Evolutionary conservation across 2,329 filamentous ascomycete genomes (phyloP).

Genomic region (Pestalotiopsis sp.): DNA sequence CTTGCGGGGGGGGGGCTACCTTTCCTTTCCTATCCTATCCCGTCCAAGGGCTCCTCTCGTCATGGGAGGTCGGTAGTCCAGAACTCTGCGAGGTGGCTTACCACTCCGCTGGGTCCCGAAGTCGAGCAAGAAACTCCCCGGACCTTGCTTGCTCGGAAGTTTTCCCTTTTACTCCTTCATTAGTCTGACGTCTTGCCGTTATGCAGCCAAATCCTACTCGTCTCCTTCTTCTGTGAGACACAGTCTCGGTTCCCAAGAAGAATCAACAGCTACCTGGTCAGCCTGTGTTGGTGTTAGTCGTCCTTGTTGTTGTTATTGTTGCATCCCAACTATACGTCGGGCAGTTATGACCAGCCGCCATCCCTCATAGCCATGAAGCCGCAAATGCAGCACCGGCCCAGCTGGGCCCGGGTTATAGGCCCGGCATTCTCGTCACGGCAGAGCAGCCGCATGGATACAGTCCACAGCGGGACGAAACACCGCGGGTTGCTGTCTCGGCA

Average conservation of each 20-base stretch:
- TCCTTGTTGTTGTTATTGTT: background rate
- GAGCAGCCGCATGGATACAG: background rate
- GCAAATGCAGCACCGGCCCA: background rate
- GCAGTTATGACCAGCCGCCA: constrained; percentile 6
- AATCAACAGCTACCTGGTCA: background rate
- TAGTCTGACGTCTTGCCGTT: background rate
- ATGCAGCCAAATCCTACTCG: background rate
- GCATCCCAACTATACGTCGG: background rate
- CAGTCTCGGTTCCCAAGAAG: background rate
- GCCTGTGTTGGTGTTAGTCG: background rate
- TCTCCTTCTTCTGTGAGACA: background rate
- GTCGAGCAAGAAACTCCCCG: background rate
- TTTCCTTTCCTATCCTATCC: background rate
- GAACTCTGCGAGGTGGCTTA: background rate
- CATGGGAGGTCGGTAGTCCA: constrained; percentile 1
- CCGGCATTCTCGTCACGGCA: background rate
- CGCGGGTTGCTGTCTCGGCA: background rate
- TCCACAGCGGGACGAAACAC: background rate
- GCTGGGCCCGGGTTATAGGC: background rate
- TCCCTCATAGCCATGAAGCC: constrained; percentile 2
- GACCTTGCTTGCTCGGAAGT: background rate
- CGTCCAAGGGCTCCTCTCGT: background rate
- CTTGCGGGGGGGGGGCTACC: background rate
- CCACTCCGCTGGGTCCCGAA: background rate
- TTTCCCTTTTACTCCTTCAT: background rate